These are phyloP conservation scores for Boletellus emodensis DNA, from an alignment of 768 basidiomycete species.

Conservation along the genomic window DNA sequence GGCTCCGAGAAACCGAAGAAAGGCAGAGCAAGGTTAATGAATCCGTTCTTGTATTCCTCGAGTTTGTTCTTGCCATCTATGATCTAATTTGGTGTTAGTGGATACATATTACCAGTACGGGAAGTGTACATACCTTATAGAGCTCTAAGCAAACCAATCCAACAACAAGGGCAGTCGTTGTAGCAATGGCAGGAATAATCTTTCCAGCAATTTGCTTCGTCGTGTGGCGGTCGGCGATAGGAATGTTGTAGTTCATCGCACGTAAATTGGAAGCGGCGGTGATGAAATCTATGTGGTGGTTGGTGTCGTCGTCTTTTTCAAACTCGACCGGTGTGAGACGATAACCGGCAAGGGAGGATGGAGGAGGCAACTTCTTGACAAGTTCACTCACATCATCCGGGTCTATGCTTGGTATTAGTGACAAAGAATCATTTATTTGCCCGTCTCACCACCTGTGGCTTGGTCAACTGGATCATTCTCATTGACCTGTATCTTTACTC, in stretches of 20 bases:
- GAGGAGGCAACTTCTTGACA: conserved; percentile 71
- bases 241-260: conserved; percentile 91
- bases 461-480: conserved; percentile 86
- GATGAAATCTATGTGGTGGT: conserved; percentile 98
- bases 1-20: conserved; percentile 99
- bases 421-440: not conserved
- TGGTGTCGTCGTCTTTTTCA: conserved; percentile 98
- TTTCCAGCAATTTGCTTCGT: conserved; percentile 99
- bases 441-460: conserved; percentile 26
- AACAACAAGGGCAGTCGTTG: conserved; percentile 93
- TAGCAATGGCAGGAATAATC: conserved; percentile 99
- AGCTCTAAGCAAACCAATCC: conserved; percentile 94
- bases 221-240: conserved; percentile 79
- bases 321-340: conserved; percentile 94
- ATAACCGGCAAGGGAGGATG: conserved; percentile 93
- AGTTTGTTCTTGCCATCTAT: conserved; percentile 93
- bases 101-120: not conserved
- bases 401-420: conserved; percentile 31
- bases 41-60: conserved; percentile 97
- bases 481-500: conserved; percentile 88
- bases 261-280: conserved; percentile 96
- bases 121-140: conserved; percentile 67
- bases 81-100: conserved; percentile 47
- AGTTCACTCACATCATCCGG: conserved; percentile 52
- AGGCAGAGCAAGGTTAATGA: conserved; percentile 94